Base-by-base conservation (phyloP, 257 asterid genomes). In the Solanum bulbocastanum region DNA sequence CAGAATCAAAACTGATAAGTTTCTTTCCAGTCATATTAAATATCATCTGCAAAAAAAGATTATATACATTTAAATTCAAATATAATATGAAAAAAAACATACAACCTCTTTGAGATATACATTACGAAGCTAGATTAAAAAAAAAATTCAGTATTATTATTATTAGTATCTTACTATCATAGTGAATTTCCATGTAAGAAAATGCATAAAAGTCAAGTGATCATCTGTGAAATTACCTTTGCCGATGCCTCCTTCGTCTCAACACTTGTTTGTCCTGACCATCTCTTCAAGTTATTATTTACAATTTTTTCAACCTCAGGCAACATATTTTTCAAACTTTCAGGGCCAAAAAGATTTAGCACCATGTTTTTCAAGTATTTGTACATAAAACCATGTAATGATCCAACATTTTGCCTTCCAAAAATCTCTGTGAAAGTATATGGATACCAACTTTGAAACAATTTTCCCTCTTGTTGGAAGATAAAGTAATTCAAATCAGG, bases 361-460 rank as follows among this genome's bases (percentile, higher is more conserved):
- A 94, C 94, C 98, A 95, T 92, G 90, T 93, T 96, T 89, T 93
- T 95, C n/a, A 96, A 94, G 91, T 95, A 95, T 91, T 96, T 96
- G 89, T 93, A 93, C 96, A 94, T 91, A 60, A 92, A 91, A 4
- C 72, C 32, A 62, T 58, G 39, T 30, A 68, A 27, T 6, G 75
- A 68, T 30, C 75, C 75, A 27, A 68, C 75, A 68, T 68, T 27
- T 68, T 68, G 11, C 11, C 75, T 68, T 30, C 75, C 75, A 27
- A 68, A 68, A 68, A 68, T 68, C 75, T 68, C 75, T 68, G 22
- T 30, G 9, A 68, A 68, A 68, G 39, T 30, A 68, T 30, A 16
- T 30, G 75, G 75, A 68, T 68, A 68, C 75, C 75, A 68, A 68
- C 75, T 68, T 68, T 68, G 23, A 68, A 68, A 68, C 37, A 68